Evolutionary conservation across 2,329 filamentous ascomycete genomes (phyloP).

Genomic region (Trichophyton equinum): DNA sequence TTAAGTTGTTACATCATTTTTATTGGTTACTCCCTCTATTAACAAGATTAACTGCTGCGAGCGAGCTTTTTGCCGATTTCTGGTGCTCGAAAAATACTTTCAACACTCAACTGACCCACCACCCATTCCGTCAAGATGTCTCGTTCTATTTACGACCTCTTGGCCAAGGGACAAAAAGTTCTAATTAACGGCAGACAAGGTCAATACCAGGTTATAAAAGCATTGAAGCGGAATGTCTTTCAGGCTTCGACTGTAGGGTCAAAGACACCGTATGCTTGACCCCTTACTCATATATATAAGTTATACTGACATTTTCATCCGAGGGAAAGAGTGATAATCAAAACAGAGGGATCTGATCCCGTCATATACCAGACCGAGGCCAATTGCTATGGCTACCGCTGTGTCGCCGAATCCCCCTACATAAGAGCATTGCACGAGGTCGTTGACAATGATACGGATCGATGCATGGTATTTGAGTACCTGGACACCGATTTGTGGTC

Average conservation of each 20-base stretch:
- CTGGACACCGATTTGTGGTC: slow-evolving; percentile 12
- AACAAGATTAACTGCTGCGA: too few species aligned
- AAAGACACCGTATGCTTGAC: slow-evolving; percentile 2
- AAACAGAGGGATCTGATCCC: slow-evolving; percentile 1
- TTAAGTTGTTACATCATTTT: too few species aligned
- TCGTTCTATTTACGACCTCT: slow-evolving; percentile 8
- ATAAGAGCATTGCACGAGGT: slow-evolving; percentile 8
- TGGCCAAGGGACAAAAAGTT: slow-evolving; percentile 6
- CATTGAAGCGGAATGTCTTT: slow-evolving; percentile 9
- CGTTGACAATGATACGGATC: slow-evolving; percentile 9
- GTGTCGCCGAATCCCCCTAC: slow-evolving; percentile 5
- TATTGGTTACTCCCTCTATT: too few species aligned
- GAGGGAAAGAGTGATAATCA: slow-evolving; percentile 4
- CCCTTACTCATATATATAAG: too few species aligned
- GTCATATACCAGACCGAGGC: slow-evolving; percentile 5
- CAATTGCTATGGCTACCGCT: slow-evolving; percentile 7
- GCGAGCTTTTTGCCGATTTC: too few species aligned
- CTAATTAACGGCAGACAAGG: slow-evolving; percentile 5
- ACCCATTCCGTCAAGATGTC: not conserved
- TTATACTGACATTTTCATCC: not conserved
- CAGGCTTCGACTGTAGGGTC: not conserved
- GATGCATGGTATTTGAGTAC: slow-evolving; percentile 12
- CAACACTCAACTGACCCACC: too few species aligned
- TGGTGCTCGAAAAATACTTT: too few species aligned
- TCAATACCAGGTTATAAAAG: slow-evolving; percentile 6